These are phyloP conservation scores for Fusarium penzigii DNA, from an alignment of 2,329 filamentous ascomycete genomes.

Conservation along the genomic window DNA sequence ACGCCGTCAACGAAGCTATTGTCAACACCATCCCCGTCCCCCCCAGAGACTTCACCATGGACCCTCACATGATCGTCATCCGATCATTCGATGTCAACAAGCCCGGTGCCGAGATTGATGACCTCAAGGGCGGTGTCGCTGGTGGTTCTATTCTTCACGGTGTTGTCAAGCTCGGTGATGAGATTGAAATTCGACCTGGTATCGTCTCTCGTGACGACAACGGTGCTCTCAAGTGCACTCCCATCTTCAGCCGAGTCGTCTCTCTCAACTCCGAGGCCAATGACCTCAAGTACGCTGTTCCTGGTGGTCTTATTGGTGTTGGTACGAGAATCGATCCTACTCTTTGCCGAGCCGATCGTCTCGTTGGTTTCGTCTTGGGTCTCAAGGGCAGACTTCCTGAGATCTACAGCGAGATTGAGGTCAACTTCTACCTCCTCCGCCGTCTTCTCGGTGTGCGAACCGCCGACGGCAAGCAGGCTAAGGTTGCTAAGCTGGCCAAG, in stretches of 20 bases:
- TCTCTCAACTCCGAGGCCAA: slow-evolving; percentile 97
- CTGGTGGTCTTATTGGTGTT: slow-evolving; percentile 96
- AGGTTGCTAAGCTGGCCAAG: slow-evolving; percentile 97
- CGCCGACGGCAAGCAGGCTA: slow-evolving; percentile 97
- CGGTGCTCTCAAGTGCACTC: slow-evolving; percentile 92
- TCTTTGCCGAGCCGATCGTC: slow-evolving; percentile 96
- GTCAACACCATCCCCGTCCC: slow-evolving; percentile 95
- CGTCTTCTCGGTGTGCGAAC: slow-evolving; percentile 95
- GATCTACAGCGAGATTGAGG: slow-evolving; percentile 97
- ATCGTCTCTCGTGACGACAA: slow-evolving; percentile 94
- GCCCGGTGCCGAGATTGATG: slow-evolving; percentile 97
- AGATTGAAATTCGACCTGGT: slow-evolving; percentile 98
- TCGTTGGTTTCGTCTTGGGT: slow-evolving; percentile 96
- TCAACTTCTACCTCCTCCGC: slow-evolving; percentile 98
- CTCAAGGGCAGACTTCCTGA: slow-evolving; percentile 90
- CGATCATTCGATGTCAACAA: slow-evolving; percentile 99
- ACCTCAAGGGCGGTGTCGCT: slow-evolving; percentile 97
- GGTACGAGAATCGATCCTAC: slow-evolving; percentile 97
- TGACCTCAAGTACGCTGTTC: slow-evolving; percentile 96
- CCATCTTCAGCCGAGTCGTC: slow-evolving; percentile 94
- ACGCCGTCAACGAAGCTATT: slow-evolving; percentile 94
- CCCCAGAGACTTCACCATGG: slow-evolving; percentile 82
- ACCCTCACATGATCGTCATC: slow-evolving; percentile 98
- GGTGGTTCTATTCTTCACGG: slow-evolving; percentile 96
- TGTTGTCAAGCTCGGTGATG: slow-evolving; percentile 94